Base-by-base conservation (phyloP, 2,329 filamentous ascomycete genomes). In the Parascedosporium putredinis region DNA sequence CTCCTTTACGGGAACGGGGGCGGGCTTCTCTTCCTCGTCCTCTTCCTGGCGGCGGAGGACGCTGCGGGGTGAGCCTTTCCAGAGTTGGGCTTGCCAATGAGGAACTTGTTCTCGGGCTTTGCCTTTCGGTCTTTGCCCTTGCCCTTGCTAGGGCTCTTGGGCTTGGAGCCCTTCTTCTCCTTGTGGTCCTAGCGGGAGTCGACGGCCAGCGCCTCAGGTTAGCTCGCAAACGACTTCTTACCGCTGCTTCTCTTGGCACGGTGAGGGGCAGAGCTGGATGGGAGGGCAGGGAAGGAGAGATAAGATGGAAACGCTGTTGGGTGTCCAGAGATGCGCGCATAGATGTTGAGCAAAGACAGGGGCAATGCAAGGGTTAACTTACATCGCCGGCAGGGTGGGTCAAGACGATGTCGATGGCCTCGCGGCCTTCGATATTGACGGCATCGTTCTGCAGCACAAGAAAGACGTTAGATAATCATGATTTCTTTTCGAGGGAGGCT, bases 1-100 rank as follows among this genome's bases (percentile, higher is more conserved):
- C 38, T 43, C 47, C 38, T 43, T 47, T 24, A 47, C 45, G 31
- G 45, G 45, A 18, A 31, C 45, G 23, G 45, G 45, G 24, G 45
- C 33, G 20, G 45, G 45, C 45, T 16, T 33, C 44, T 46, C 44
- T 16, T 46, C 44, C 10, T 45, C 43, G 4, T 27, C 43, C 10
- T 42, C 38, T 5, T 42, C 38, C 38, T 42, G 38, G 6, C 38
- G 38, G 20, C 38, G 38, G 16, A 20, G 38, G 20, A 42, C 16
- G n/a, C 18, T 20, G 20, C 38, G 38, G 38, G 38, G 38, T 42
- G 38, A 10, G 38, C 16, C 38, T 42, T 42, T 7, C 38, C 14
- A 16, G 38, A 16, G 16, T 5, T 42, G 18, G 38, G 38, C 38
- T 42, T 42, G 38, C 38, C 38, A 22, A 42, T 42, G 38, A 42